Percentiles rank a stretch among this genome's conserved stretches.
These are phyloP conservation scores for Ogataea neopini DNA, from an alignment of 805 yeast genomes.

Conservation along the genomic window DNA sequence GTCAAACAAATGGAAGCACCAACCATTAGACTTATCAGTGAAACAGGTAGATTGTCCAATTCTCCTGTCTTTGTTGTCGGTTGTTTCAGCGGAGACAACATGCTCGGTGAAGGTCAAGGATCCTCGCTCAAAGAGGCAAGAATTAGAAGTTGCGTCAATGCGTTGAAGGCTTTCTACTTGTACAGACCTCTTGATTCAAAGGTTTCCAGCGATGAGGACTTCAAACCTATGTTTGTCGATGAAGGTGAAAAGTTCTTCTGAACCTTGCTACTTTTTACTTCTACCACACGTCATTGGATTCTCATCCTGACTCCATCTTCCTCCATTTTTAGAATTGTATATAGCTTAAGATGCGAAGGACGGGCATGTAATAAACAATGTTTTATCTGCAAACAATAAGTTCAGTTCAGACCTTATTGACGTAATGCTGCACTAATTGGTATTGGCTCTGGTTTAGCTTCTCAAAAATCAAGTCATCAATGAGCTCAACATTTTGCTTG, in stretches of 20 bases:
- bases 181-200: constrained; percentile 73
- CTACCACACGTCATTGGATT: neutral
- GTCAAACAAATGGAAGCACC: constrained; percentile 76
- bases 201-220: constrained; percentile 59
- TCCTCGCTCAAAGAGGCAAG: constrained; percentile 87
- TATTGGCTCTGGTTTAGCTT: constrained; percentile 44
- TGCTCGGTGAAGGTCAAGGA: constrained; percentile 94
- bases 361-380: constrained; percentile 10
- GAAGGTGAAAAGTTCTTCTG: constrained; percentile 39
- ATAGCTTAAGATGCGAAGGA: constrained; percentile 13
- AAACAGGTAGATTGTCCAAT: constrained; percentile 84
- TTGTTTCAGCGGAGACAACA: constrained; percentile 77
- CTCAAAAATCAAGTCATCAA: constrained; percentile 36
- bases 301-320: constrained; percentile 2
- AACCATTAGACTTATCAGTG: constrained; percentile 80
- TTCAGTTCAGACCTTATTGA: constrained; percentile 16
- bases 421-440: constrained; percentile 49
- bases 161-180: constrained; percentile 88
- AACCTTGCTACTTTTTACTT: neutral
- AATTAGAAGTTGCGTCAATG: constrained; percentile 87
- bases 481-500: constrained; percentile 23
- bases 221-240: constrained; percentile 38
- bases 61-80: constrained; percentile 91
- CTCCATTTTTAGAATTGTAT: constrained; percentile 16
- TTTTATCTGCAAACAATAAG: neutral